These are phyloP conservation scores for Syncephalastrum racemosum DNA, from an alignment of 371 early-diverging fungal genomes.

Conservation along the genomic window DNA sequence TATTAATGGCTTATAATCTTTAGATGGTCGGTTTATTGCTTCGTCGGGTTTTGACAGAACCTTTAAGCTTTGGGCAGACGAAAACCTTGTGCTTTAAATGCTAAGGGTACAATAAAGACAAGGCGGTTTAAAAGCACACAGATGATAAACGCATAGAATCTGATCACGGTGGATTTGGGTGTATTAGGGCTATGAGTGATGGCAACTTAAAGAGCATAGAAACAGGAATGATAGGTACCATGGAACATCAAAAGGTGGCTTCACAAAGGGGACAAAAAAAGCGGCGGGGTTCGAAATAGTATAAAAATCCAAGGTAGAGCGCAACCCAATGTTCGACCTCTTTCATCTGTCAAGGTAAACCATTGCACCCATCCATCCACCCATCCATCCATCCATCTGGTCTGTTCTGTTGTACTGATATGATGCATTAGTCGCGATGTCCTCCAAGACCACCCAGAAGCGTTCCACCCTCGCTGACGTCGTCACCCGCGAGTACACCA, in stretches of 20 bases:
- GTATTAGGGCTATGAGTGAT: no score
- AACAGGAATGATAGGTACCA: no score
- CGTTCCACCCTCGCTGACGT: slow-evolving; percentile 69
- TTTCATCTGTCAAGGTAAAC: no score
- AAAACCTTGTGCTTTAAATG: slow-evolving; percentile 44
- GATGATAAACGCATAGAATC: no score
- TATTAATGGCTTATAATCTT: slow-evolving; percentile 6
- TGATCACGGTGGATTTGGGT: no score
- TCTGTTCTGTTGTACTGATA: not conserved
- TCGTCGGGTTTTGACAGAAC: slow-evolving; percentile 92
- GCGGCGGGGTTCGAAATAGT: no score
- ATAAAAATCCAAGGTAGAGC: no score
- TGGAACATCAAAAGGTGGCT: no score
- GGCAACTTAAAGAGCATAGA: no score
- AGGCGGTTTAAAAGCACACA: no score
- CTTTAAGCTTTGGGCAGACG: slow-evolving; percentile 88
- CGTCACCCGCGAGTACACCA: slow-evolving; percentile 94
- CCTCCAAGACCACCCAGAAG: slow-evolving; percentile 54
- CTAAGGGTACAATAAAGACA: not conserved
- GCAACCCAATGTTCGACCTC: no score
- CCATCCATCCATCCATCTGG: not conserved
- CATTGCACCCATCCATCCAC: slow-evolving; percentile 11
- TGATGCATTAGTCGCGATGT: slow-evolving; percentile 45
- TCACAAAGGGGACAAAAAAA: no score
- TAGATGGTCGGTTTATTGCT: slow-evolving; percentile 80